These are phyloP conservation scores for Tuber indicum DNA, from an alignment of 495 filamentous ascomycete species.

Conservation along the genomic window DNA sequence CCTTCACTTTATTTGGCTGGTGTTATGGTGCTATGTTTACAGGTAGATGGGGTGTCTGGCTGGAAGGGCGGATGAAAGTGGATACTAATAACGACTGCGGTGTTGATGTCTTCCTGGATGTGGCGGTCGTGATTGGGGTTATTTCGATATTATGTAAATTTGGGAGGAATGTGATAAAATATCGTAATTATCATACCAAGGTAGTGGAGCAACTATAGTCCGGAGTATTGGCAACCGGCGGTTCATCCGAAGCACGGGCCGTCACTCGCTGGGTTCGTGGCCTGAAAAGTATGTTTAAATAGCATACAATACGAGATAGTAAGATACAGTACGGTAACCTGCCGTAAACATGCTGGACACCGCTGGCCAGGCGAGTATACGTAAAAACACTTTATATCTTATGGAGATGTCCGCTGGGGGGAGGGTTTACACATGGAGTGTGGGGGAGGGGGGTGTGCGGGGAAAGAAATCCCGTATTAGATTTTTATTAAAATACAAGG, in stretches of 20 bases:
- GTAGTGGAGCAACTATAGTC: background rate
- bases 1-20: background rate
- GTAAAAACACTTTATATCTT: too few species aligned
- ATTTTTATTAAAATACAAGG: too few species aligned
- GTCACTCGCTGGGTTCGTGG: background rate
- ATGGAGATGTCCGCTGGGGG: too few species aligned
- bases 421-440: too few species aligned
- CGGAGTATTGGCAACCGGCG: background rate
- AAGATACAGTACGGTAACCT: background rate
- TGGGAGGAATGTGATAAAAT: background rate
- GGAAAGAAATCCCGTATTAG: too few species aligned
- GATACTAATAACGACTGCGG: background rate
- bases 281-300: background rate
- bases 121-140: background rate
- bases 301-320: background rate
- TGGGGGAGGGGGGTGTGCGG: too few species aligned
- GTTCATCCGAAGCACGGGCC: background rate
- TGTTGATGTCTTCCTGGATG: background rate
- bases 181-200: background rate
- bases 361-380: too few species aligned
- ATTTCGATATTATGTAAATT: background rate
- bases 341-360: too few species aligned
- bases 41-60: background rate
- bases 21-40: background rate
- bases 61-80: background rate